Percentiles rank a stretch among this genome's conserved stretches.
Conservation (phyloP, 768 basidiomycete species). For the Inosperma sp. region DNA sequence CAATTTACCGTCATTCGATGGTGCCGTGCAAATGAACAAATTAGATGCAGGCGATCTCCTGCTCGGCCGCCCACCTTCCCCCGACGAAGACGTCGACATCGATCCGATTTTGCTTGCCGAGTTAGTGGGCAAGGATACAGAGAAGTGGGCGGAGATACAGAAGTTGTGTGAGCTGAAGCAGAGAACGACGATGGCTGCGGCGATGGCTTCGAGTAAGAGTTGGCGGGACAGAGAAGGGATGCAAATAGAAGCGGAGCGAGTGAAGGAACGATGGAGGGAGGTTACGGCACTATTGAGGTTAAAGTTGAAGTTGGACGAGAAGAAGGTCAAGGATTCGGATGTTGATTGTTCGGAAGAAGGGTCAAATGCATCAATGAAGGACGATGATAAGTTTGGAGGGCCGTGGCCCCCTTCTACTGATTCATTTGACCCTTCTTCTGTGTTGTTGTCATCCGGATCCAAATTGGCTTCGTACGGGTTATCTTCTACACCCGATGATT, state of each 20-base stretch:
- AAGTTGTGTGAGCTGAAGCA: constrained; percentile 39
- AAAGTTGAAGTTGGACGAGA: constrained; percentile 46
- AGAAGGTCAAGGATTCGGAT: constrained; percentile 1
- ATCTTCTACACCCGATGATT: too few species aligned
- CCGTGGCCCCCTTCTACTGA: not conserved
- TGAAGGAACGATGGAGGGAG: constrained; percentile 54
- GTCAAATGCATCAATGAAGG: not conserved
- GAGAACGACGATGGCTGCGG: constrained; percentile 21
- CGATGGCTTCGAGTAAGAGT: constrained; percentile 19
- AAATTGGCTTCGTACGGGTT: too few species aligned
- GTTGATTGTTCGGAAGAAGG: not conserved
- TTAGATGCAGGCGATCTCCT: constrained; percentile 27
- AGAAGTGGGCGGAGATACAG: constrained; percentile 38
- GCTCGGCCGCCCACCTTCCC: constrained; percentile 39
- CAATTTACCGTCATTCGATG: constrained; percentile 23
- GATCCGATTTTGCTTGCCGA: constrained; percentile 25
- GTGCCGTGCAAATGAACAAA: constrained; percentile 10
- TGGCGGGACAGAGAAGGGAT: constrained; percentile 41
- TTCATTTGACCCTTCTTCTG: not conserved
- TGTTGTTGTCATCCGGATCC: not conserved
- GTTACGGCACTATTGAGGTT: constrained; percentile 51
- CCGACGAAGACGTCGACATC: constrained; percentile 36
- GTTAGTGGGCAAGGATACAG: constrained; percentile 34
- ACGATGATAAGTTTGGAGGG: not conserved
- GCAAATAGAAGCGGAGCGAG: constrained; percentile 37